Conservation (phyloP, 2,329 filamentous ascomycete species). For the Colletotrichum tropicale region DNA sequence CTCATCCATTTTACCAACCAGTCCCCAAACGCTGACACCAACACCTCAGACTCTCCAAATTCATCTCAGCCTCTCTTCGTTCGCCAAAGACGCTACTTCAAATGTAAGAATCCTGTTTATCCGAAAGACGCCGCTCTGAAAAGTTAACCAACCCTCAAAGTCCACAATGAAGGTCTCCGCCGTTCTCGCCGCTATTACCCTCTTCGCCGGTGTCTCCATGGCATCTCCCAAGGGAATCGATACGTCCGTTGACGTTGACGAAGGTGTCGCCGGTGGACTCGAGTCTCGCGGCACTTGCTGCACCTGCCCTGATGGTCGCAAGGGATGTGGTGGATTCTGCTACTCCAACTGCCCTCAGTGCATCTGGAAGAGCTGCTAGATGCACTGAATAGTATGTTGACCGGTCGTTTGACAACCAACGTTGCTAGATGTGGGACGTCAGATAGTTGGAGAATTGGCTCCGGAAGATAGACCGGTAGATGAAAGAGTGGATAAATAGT, state of each 20-base stretch:
- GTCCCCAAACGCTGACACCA: background rate
- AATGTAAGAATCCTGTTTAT: background rate
- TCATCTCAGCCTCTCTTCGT: background rate
- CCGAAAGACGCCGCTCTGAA: background rate
- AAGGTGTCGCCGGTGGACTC: background rate
- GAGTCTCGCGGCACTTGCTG: background rate
- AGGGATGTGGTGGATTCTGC: background rate
- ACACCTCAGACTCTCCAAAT: background rate
- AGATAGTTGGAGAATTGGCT: background rate
- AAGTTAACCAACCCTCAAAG: background rate
- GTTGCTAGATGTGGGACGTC: background rate
- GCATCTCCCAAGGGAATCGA: background rate
- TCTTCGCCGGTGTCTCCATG: background rate
- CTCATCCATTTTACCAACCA: background rate
- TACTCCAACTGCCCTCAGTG: background rate
- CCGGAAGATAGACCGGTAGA: background rate
- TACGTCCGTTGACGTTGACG: background rate
- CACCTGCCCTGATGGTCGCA: background rate
- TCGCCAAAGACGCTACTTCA: background rate
- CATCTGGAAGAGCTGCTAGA: background rate
- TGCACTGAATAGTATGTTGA: background rate
- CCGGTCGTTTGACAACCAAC: background rate
- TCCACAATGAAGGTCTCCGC: background rate
- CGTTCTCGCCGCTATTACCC: background rate
- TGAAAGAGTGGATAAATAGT: background rate